Evolutionary conservation across 805 yeast genomes (phyloP).

Genomic region (Hanseniaspora taiwanica): DNA sequence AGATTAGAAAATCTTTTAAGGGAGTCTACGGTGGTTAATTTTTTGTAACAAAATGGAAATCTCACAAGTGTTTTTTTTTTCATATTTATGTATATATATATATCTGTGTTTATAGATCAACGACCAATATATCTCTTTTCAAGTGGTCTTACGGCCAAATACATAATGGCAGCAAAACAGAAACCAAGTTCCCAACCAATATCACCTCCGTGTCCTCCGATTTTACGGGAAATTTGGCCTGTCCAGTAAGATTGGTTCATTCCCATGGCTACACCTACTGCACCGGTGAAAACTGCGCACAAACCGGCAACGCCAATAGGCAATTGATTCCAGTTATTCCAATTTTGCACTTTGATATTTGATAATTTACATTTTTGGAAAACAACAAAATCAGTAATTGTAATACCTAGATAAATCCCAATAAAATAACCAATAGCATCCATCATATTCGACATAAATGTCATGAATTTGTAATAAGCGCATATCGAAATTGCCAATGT

Average conservation of each 20-base stretch:
- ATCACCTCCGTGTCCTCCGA: conserved; percentile 58
- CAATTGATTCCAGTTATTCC: conserved; percentile 40
- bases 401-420: conserved; percentile 68
- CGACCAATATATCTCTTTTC: conserved; percentile 42
- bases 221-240: conserved; percentile 51
- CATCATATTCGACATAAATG: conserved; percentile 78
- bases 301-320: conserved; percentile 75
- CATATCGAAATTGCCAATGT: conserved; percentile 84
- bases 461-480: conserved; percentile 60
- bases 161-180: conserved; percentile 52
- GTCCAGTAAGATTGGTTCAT: conserved; percentile 78
- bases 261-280: conserved; percentile 75
- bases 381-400: conserved; percentile 72
- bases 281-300: conserved; percentile 69
- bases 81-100: neutral
- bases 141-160: conserved; percentile 42
- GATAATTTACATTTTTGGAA: conserved; percentile 44
- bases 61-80: neutral
- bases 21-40: conserved; percentile 43
- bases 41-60: neutral
- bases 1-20: conserved; percentile 32
- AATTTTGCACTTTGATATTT: conserved; percentile 51
- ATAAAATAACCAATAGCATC: conserved; percentile 83
- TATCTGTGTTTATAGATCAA: neutral
- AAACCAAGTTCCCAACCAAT: conserved; percentile 73